Conservation (phyloP, 805 yeast genomes). For the Kuraishia borneana region DNA sequence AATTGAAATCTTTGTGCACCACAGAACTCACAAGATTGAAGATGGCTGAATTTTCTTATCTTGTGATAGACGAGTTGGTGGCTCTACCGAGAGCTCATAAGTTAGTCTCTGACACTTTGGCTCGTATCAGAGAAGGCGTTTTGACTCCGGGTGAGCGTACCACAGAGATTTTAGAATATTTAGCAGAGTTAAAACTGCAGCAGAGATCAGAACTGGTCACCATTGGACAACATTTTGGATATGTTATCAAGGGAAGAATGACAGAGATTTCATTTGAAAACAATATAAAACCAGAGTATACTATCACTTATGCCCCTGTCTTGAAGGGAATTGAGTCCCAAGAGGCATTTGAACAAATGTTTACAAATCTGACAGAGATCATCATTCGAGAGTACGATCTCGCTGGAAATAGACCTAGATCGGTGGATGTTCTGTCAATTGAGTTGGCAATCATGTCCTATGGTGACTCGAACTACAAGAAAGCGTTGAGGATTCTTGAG, state of each 20-base stretch:
- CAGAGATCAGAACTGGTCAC: constrained; percentile 32
- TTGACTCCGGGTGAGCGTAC: not conserved
- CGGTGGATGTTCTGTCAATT: constrained; percentile 63
- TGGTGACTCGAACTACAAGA: constrained; percentile 41
- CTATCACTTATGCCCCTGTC: constrained; percentile 8
- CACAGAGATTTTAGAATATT: constrained; percentile 20
- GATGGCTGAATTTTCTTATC: constrained; percentile 28
- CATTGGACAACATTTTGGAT: constrained; percentile 19
- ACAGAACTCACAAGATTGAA: constrained; percentile 16
- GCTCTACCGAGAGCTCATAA: not conserved
- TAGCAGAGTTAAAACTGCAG: constrained; percentile 37
- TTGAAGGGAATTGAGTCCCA: constrained; percentile 17
- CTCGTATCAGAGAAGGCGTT: not conserved
- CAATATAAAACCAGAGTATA: constrained; percentile 7
- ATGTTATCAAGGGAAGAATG: constrained; percentile 19
- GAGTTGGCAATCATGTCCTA: constrained; percentile 70
- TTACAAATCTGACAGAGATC: constrained; percentile 41
- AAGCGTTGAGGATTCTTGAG: constrained; percentile 52
- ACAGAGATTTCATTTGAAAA: constrained; percentile 5
- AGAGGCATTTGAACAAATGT: constrained; percentile 26
- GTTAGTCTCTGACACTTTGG: not conserved
- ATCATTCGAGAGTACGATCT: constrained; percentile 41
- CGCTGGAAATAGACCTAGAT: constrained; percentile 42
- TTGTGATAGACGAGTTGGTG: constrained; percentile 30
- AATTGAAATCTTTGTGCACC: constrained; percentile 11